phyloP scores from a whole-genome alignment of 2,329 filamentous ascomycete genomes.

The Apiospora kogelbergensis region DNA sequence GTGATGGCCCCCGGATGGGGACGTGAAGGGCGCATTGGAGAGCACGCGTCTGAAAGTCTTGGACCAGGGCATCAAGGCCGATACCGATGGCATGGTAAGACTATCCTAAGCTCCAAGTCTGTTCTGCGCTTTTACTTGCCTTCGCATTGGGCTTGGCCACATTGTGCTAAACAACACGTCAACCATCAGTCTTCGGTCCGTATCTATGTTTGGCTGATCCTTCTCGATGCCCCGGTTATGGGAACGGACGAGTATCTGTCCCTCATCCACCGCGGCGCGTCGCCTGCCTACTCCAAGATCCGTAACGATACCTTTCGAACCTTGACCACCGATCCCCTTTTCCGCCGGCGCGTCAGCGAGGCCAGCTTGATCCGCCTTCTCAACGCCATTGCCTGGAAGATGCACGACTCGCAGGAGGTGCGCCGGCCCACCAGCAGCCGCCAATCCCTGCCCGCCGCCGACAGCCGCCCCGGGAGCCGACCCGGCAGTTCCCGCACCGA shows the following conservation, averaged over 20 bases:
- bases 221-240: constrained; percentile 84
- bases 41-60: constrained; percentile 72
- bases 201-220: constrained; percentile 94
- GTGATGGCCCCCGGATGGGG: constrained; percentile 77
- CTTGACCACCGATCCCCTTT: constrained; percentile 93
- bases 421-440: constrained; percentile 31
- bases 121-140: too few species aligned
- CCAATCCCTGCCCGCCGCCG: constrained; percentile 28
- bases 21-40: constrained; percentile 66
- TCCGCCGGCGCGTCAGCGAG: constrained; percentile 91
- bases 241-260: constrained; percentile 85
- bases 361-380: constrained; percentile 91
- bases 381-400: constrained; percentile 91
- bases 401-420: constrained; percentile 73
- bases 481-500: constrained; percentile 29
- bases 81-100: constrained; percentile 77
- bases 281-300: constrained; percentile 94
- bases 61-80: constrained; percentile 73
- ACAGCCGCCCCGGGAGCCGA: constrained; percentile 36
- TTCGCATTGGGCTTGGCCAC: neutral
- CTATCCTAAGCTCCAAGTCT: neutral
- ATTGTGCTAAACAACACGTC: neutral
- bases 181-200: constrained; percentile 74
- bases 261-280: constrained; percentile 89
- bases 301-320: constrained; percentile 98